phyloP scores from a whole-genome alignment of 2,329 filamentous ascomycete species.

The Hymenoscyphus salicellus region DNA sequence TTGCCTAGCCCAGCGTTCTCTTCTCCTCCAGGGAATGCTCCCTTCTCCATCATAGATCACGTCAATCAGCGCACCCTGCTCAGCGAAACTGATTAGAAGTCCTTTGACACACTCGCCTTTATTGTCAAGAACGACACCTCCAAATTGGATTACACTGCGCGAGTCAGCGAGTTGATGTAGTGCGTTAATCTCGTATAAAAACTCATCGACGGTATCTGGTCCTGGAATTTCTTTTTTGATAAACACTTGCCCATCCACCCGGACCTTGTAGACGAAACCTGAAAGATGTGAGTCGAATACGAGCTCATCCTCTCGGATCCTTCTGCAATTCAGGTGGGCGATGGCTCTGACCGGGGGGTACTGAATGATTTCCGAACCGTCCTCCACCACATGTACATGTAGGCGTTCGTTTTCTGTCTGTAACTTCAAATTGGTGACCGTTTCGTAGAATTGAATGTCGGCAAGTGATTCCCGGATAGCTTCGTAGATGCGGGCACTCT shows the following conservation, averaged over 20 bases:
- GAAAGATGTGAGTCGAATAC: conserved; percentile 90
- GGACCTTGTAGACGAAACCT: conserved; percentile 95
- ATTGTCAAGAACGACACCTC: conserved; percentile 85
- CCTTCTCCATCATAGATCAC: conserved; percentile 77
- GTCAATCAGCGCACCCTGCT: conserved; percentile 84
- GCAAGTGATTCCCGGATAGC: conserved; percentile 85
- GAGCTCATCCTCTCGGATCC: conserved; percentile 70
- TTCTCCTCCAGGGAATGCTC: conserved; percentile 62
- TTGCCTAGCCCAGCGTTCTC: conserved; percentile 85
- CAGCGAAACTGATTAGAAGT: conserved; percentile 82
- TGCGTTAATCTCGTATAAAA: conserved; percentile 95
- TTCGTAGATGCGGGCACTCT: conserved; percentile 89
- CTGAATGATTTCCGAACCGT: conserved; percentile 80
- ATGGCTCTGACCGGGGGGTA: conserved; percentile 75
- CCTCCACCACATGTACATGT: conserved; percentile 97
- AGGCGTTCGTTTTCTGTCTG: conserved; percentile 83
- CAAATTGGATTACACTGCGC: conserved; percentile 76
- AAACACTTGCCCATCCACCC: conserved; percentile 61
- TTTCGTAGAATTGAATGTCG: conserved; percentile 96
- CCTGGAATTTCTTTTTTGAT: conserved; percentile 99
- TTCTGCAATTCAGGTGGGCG: conserved; percentile 65
- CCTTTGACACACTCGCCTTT: conserved; percentile 73
- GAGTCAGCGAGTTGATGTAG: conserved; percentile 74
- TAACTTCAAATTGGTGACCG: conserved; percentile 91
- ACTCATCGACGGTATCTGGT: conserved; percentile 92